Evolutionary conservation across 345 rosid genomes (phyloP).

Genomic region (Erodium maritimum): DNA sequence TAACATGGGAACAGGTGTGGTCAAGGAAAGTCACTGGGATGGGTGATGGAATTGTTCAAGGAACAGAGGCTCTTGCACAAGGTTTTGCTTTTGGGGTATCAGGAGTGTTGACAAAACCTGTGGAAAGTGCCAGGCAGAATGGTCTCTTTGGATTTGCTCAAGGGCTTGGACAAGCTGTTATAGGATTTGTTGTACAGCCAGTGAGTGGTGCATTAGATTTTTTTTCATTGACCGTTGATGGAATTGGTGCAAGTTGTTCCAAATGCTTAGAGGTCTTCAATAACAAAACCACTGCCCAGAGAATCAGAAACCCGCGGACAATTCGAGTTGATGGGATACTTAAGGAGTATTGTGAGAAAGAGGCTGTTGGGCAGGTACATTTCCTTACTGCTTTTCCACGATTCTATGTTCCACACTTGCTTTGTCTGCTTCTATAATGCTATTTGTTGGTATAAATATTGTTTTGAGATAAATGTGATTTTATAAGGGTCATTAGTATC

Average conservation of each 20-base stretch:
- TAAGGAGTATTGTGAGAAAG: slow-evolving; percentile 72
- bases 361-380: slow-evolving; percentile 85
- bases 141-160: slow-evolving; percentile 89
- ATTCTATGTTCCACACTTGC: no score
- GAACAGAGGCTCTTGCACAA: slow-evolving; percentile 97
- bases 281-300: slow-evolving; percentile 49
- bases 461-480: no score
- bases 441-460: no score
- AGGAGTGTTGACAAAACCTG: slow-evolving; percentile 89
- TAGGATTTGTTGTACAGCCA: slow-evolving; percentile 86
- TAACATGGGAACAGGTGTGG: slow-evolving; percentile 48
- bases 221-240: slow-evolving; percentile 86
- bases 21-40: slow-evolving; percentile 95
- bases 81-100: slow-evolving; percentile 97
- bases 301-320: slow-evolving; percentile 88
- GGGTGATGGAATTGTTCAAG: slow-evolving; percentile 88
- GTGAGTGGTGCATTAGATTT: slow-evolving; percentile 95
- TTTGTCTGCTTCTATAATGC: no score
- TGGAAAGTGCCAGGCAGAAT: slow-evolving; percentile 85
- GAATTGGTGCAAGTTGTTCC: slow-evolving; percentile 90
- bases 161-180: slow-evolving; percentile 80
- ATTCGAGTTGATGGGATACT: slow-evolving; percentile 66
- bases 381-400: slow-evolving; percentile 1
- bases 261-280: slow-evolving; percentile 73
- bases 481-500: no score